Base-by-base conservation (phyloP, 208 protist genomes). In the Crithidia fasciculata region DNA sequence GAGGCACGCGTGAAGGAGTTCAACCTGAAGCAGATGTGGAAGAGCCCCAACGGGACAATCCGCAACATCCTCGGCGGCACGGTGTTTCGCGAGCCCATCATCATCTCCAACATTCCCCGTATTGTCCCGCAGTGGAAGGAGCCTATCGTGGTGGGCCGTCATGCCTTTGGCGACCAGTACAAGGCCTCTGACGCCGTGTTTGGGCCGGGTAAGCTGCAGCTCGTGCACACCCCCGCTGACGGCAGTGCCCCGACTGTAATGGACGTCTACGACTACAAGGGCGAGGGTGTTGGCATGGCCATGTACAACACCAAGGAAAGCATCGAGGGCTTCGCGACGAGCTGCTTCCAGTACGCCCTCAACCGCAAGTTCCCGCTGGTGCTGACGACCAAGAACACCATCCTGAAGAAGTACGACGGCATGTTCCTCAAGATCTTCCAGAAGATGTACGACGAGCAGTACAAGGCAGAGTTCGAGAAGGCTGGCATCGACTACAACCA, bases 51-150 rank as follows among this genome's bases (percentile, higher is more conserved):
- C 80, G 98, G 98, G 12, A 99, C 98, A 5, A 99, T 99, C 82
- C 94, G 98, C 62, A 99, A 99, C 88, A 99, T 99, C 79, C 87
- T 99, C n/a, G 85, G 86, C 74, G 98, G 98, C 49, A 99, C 98
- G 28, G 98, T 99, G 8, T 99, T 99, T 84, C 92, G 98, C 59
- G 98, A 99, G 88, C 98, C 98, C 19, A 99, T 99, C 69, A 94
- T 99, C 61, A 91, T 96, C 63, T 95, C 90, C 16, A 98, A 98
- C 83, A 93, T 98, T 63, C 95, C 95, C 5, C 89, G 95, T 60
- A 85, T 98, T 37, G 88, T 98, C 12, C 91, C 92, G 39, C 87
- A 96, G 66, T 99, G 98, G 98, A 97, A 84, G 50, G 78, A 97
- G 69, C 94, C 98, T 16, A 99, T 99, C 69, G 95, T 98, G 53